phyloP scores from a whole-genome alignment of 2,329 filamentous ascomycete genomes.

The Mycogone perniciosa region DNA sequence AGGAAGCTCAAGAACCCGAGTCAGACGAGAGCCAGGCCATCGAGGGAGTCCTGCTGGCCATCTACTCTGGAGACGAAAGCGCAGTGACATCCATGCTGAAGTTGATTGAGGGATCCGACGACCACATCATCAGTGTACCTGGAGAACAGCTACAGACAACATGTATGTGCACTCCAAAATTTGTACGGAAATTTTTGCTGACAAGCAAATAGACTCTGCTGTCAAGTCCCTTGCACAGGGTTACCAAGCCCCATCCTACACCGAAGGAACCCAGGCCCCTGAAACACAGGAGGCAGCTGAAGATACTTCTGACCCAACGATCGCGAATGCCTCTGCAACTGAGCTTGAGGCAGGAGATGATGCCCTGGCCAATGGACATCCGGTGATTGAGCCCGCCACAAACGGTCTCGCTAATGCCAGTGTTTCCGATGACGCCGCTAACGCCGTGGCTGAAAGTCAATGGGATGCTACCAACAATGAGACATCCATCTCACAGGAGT shows the following conservation, averaged over 20 bases:
- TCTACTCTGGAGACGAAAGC: constrained; percentile 71
- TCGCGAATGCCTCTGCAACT: constrained; percentile 59
- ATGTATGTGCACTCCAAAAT: constrained; percentile 43
- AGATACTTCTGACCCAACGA: constrained; percentile 54
- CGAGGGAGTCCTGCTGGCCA: constrained; percentile 69
- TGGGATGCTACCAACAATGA: constrained; percentile 51
- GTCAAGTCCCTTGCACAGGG: constrained; percentile 43
- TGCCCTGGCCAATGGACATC: constrained; percentile 37
- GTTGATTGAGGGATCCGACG: constrained; percentile 65
- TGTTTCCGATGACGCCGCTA: constrained; percentile 48
- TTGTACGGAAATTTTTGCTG: constrained; percentile 10
- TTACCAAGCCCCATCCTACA: constrained; percentile 41
- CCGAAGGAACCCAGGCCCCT: constrained; percentile 24
- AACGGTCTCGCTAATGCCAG: constrained; percentile 44
- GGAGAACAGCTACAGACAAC: constrained; percentile 61
- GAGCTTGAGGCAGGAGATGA: constrained; percentile 52
- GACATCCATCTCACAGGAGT: constrained; percentile 53
- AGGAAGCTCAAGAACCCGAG: constrained; percentile 58
- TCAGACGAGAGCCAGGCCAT: constrained; percentile 72
- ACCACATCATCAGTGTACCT: constrained; percentile 58
- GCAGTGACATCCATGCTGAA: constrained; percentile 72
- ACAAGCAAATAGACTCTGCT: constrained; percentile 26
- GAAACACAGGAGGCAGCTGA: constrained; percentile 31
- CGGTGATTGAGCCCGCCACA: constrained; percentile 29
- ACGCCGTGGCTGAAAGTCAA: constrained; percentile 57